A percentile compares a stretch with the other conserved stretches of the same genome.
Conservation (phyloP, 2,329 filamentous ascomycete genomes). For the Penicillium palitans region DNA sequence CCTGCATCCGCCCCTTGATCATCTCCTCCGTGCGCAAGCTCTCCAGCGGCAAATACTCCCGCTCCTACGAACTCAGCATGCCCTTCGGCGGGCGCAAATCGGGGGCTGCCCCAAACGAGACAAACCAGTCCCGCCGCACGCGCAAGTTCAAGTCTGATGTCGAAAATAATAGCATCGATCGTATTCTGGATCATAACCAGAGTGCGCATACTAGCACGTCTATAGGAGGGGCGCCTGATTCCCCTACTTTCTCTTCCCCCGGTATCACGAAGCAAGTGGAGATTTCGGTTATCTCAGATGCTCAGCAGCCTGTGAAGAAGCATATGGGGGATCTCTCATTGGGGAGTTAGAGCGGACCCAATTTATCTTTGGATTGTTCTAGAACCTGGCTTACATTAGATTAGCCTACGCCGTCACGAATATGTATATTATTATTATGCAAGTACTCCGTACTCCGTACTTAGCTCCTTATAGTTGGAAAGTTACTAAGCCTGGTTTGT, state of each 20-base stretch:
- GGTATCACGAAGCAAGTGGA: slow-evolving; percentile 35
- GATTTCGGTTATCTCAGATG: slow-evolving; percentile 23
- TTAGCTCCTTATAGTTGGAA: too few relatives aligned
- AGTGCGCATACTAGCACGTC: slow-evolving; percentile 14
- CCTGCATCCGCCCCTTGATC: slow-evolving; percentile 33
- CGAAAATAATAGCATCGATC: slow-evolving; percentile 29
- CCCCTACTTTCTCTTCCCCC: slow-evolving; percentile 7
- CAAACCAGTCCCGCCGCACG: slow-evolving; percentile 17
- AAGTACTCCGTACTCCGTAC: too few relatives aligned
- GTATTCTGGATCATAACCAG: slow-evolving; percentile 23
- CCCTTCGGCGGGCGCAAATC: slow-evolving; percentile 25
- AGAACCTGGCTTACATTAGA: neutral
- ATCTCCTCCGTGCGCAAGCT: slow-evolving; percentile 35
- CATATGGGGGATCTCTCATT: neutral
- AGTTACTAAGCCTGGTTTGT: too few relatives aligned
- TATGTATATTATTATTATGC: too few relatives aligned
- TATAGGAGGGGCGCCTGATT: slow-evolving; percentile 10
- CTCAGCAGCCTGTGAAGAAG: neutral
- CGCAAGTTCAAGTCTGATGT: slow-evolving; percentile 17
- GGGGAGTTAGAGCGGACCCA: neutral
- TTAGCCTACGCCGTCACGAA: neutral
- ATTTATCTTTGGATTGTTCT: neutral
- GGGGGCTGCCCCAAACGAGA: slow-evolving; percentile 13
- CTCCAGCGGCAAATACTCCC: slow-evolving; percentile 26
- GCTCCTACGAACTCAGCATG: slow-evolving; percentile 31